Evolutionary conservation across 306 rosid species (phyloP), one percentile per base, ranked within the genome.

Genomic region (Lathyrus sativus): DNA sequence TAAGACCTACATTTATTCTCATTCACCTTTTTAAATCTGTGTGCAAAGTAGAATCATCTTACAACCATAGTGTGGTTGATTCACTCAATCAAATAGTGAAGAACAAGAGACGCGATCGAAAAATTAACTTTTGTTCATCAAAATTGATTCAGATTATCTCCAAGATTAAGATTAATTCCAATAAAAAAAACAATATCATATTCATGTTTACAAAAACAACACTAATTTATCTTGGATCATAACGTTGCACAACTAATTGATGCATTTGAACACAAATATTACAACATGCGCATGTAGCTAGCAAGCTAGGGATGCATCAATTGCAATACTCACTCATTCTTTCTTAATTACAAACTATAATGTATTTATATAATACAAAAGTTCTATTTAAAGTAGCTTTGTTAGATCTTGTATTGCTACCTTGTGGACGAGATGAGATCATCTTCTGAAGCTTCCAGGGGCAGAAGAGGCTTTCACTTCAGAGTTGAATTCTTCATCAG

Each of bases 391-490:
- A 24, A 12, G 18, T 6, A 3, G 2, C 11, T 19, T 19, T 51
- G 6, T 50, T 18, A 55, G 17, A 24, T 55, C 15, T 24, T 11
- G 0, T 56, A 28, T 56, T 56, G 39, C 11, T 13, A 6, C 18
- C 10, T 17, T 61, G 33, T 3, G 10, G 33, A 38, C 2, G 33
- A 38, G 15, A 33, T 35, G 39, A 35, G 43, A 61, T 61, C 87
- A 91, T 72, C 85, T 75, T 85, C 87, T 81, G 62, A 89, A 82
- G 77, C 91, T 89, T 13, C 79, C 72, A 17, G 80, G 75, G 2
- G 77, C 33, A 15, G 89, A 76, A 79, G 82, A 63, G 13, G 24
- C 79, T 56, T 72, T 80, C n/a, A 55, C 80, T 5, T 67, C 73
- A 7, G 63, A 17, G 0, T 81, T 80, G 13, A 58, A 84, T 7